phyloP scores from a whole-genome alignment of 2,329 filamentous ascomycete species.

The Aspergillus tanneri region DNA sequence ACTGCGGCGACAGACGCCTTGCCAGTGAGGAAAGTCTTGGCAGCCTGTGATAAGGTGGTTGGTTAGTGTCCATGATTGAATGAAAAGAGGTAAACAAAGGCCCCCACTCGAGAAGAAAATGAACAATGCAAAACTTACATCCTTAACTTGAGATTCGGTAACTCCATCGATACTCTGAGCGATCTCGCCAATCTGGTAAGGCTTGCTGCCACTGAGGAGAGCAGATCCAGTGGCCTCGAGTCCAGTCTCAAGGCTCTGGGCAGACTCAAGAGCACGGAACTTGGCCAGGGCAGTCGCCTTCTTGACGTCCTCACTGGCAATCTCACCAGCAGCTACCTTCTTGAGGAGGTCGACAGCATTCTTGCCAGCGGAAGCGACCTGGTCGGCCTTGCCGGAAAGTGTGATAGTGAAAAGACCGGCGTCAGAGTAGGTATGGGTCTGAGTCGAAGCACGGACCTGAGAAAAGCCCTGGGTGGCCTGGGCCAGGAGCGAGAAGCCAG shows the following conservation, averaged over 20 bases:
- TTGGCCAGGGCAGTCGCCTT: conserved; percentile 93
- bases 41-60: conserved; percentile 60
- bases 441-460: conserved; percentile 67
- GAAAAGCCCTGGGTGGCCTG: conserved; percentile 70
- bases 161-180: conserved; percentile 78
- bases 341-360: conserved; percentile 79
- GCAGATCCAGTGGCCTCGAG: conserved; percentile 82
- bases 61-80: conserved; percentile 9
- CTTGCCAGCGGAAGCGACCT: conserved; percentile 71
- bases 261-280: conserved; percentile 82
- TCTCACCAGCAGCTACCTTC: conserved; percentile 71
- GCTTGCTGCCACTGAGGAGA: conserved; percentile 75
- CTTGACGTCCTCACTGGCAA: conserved; percentile 79
- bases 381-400: conserved; percentile 70
- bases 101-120: too few species aligned
- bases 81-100: neutral
- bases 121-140: conserved; percentile 72
- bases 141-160: conserved; percentile 78
- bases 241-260: conserved; percentile 73
- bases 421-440: conserved; percentile 86
- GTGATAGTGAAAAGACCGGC: conserved; percentile 85
- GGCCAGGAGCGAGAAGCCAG: conserved; percentile 85
- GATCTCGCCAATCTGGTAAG: conserved; percentile 78
- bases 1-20: conserved; percentile 88
- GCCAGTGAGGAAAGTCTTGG: conserved; percentile 80